These are phyloP conservation scores for Nitzschia sp. DNA, from an alignment of 108 stramenopile genomes.

Conservation along the genomic window DNA sequence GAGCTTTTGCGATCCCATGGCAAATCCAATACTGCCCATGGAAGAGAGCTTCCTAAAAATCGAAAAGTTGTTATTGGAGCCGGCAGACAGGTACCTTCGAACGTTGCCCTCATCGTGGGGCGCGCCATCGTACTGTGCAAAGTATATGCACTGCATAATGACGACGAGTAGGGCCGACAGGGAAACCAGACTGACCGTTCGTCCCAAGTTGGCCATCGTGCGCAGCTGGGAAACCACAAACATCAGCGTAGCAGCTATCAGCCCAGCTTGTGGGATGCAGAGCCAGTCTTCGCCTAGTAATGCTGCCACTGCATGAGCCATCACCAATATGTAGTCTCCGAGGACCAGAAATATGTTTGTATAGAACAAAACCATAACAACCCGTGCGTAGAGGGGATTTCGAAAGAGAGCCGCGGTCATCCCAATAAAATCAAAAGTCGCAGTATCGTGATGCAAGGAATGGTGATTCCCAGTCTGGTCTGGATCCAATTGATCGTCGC, in stretches of 20 bases:
- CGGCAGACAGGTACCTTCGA: neutral
- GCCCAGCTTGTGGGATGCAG: slow-evolving; percentile 64
- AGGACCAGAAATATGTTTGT: slow-evolving; percentile 72
- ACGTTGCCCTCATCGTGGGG: neutral
- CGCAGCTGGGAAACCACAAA: slow-evolving; percentile 60
- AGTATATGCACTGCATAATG: slow-evolving; percentile 59
- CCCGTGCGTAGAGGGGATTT: slow-evolving; percentile 15
- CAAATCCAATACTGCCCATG: slow-evolving; percentile 71
- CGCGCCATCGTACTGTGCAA: neutral
- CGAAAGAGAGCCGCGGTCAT: slow-evolving; percentile 61
- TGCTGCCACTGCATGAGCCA: slow-evolving; percentile 68
- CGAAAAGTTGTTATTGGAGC: slow-evolving; percentile 1
- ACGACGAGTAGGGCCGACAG: slow-evolving; percentile 58
- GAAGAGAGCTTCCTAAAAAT: slow-evolving; percentile 51
- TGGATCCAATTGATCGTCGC: neutral
- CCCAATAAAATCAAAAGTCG: slow-evolving; percentile 75
- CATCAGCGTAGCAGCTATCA: slow-evolving; percentile 66
- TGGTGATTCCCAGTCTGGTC: neutral
- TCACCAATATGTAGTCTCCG: slow-evolving; percentile 72
- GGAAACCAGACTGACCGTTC: slow-evolving; percentile 46
- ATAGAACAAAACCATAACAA: slow-evolving; percentile 65
- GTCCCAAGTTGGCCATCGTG: slow-evolving; percentile 70
- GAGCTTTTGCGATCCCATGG: slow-evolving; percentile 71
- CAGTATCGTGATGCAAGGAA: slow-evolving; percentile 39
- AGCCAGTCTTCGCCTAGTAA: slow-evolving; percentile 53